phyloP scores from a whole-genome alignment of 2,329 filamentous ascomycete genomes.

The Aspergillus sp. region DNA sequence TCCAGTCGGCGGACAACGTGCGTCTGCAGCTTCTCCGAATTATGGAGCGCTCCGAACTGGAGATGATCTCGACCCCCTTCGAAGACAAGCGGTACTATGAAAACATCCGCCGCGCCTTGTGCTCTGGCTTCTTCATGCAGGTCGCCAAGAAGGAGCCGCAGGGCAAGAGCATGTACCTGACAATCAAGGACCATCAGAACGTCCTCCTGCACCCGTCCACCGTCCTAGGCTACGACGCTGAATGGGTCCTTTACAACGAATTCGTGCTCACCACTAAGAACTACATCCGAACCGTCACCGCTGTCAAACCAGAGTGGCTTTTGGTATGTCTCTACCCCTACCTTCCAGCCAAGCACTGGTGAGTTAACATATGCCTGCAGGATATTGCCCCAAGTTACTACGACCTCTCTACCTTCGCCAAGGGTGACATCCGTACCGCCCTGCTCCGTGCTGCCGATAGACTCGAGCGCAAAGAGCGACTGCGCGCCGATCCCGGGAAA shows the following conservation, averaged over 20 bases:
- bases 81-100: conserved; percentile 96
- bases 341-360: too few relatives aligned
- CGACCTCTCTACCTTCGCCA: conserved; percentile 68
- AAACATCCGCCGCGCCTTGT: conserved; percentile 87
- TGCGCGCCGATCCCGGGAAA: conserved; percentile 29
- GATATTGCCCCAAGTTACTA: conserved; percentile 94
- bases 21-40: conserved; percentile 85
- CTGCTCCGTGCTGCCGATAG: conserved; percentile 47
- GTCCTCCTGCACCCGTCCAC: conserved; percentile 91
- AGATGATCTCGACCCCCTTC: conserved; percentile 80
- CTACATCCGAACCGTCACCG: conserved; percentile 89
- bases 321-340: conserved; percentile 50
- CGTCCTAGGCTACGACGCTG: conserved; percentile 75
- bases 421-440: conserved; percentile 73
- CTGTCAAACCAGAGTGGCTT: conserved; percentile 88
- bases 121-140: conserved; percentile 98
- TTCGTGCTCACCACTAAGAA: conserved; percentile 98
- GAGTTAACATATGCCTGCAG: too few relatives aligned
- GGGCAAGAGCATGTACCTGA: conserved; percentile 77
- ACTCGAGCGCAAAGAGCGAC: conserved; percentile 45
- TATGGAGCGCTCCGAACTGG: conserved; percentile 85
- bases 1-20: conserved; percentile 90
- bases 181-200: conserved; percentile 91
- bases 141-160: conserved; percentile 85
- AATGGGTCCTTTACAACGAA: conserved; percentile 98